Evolutionary conservation across 2,329 filamentous ascomycete genomes (phyloP), one percentile per base, ranked within the genome.

Genomic region (Sphaerulina vaccinii): DNA sequence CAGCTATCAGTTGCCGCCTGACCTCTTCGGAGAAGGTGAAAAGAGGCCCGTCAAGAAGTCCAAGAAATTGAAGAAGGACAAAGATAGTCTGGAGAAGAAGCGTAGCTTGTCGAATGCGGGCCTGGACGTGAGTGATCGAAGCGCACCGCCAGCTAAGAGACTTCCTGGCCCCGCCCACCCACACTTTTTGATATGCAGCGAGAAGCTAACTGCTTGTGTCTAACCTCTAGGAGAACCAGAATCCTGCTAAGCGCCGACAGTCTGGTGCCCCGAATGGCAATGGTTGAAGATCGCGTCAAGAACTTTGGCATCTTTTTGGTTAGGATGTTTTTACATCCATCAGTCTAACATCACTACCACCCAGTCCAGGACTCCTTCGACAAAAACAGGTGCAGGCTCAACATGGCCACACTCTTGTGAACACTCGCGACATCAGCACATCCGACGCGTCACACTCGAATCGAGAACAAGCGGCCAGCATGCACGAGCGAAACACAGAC

Each of bases 1-100:
- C 65, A 96, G 91, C 71, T 88, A 88, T 68, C 85, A 90, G 66
- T 79, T 99, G 21, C 93, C 93, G 22, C 85, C 89, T 54, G 92
- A 99, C 69, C 84, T 97, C 2, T 99, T 99, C 68, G 80, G 85
- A 41, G 75, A 84, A 19, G 88, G 88, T 64, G 93, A 99, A 71
- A 68, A 62, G 4, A 67, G 70, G 45, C 75, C 76, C 4, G 65
- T 64, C 13, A 73, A 73, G 57, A 64, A 68, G 24, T 11, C n/a
- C 5, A 71, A 71, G 61, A 77, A 75, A 62, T 48, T 54, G 19
- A 69, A 67, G 55, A 76, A 74, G 19, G 68, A 67, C 54, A 76
- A 74, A 39, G 43, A 51, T 39, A 27, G 37, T 37, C 55, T 59
- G 49, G 56, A 60, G 60, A 70, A 70, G 60, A 77, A 77, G 65